These are phyloP conservation scores for Vitis vinifera DNA, from an alignment of 164 flowering plant genomes.

Conservation along the genomic window DNA sequence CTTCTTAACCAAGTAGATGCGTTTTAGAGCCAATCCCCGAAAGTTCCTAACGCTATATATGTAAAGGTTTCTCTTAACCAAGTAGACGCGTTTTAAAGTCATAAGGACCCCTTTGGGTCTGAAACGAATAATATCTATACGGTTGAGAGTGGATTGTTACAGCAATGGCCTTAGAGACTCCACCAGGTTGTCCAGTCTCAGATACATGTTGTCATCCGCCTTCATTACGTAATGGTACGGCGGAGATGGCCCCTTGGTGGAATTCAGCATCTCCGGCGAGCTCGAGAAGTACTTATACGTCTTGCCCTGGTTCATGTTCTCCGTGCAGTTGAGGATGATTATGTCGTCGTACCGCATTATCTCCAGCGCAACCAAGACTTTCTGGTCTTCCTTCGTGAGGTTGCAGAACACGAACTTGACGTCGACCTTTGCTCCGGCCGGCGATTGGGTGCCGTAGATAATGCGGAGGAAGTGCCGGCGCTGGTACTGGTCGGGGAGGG, in stretches of 20 bases:
- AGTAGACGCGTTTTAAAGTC: no score
- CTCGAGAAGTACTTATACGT: conserved; percentile 74
- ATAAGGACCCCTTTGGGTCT: conserved; percentile 17
- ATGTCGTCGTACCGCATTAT: conserved; percentile 81
- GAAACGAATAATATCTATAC: no score
- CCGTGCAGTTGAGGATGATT: conserved; percentile 70
- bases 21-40: no score
- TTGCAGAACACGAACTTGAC: conserved; percentile 86
- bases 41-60: no score
- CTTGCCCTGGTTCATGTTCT: conserved; percentile 85
- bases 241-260: conserved; percentile 27
- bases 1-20: no score
- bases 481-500: conserved; percentile 68
- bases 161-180: conserved; percentile 51
- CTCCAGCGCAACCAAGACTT: conserved; percentile 66
- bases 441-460: conserved; percentile 61
- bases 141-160: no score
- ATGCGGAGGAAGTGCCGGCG: conserved; percentile 77
- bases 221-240: conserved; percentile 84
- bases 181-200: conserved; percentile 44
- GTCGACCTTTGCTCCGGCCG: conserved; percentile 48
- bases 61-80: no score
- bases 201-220: conserved; percentile 62
- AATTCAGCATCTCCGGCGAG: conserved; percentile 54
- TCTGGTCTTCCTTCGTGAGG: conserved; percentile 78